Evolutionary conservation across 164 flowering plant genomes (phyloP), one percentile per base, ranked within the genome.

Genomic region (Stephania cephalantha): DNA sequence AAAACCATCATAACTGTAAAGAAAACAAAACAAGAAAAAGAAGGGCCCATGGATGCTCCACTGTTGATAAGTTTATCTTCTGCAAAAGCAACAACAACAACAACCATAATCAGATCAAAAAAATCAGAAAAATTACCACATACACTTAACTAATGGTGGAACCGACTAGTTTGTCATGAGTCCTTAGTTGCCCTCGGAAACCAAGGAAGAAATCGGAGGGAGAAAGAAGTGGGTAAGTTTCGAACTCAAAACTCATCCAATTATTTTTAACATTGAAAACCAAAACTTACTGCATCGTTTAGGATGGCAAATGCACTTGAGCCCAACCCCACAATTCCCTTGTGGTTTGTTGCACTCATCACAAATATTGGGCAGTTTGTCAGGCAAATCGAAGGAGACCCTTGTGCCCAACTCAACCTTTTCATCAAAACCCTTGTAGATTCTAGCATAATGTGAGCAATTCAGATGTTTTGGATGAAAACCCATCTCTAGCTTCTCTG

Each of bases 301-400:
- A 13, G 86, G 84, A 72, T 86, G 85, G 82, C 91, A 90, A 71
- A 88, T 71, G 82, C 93, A 87, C 77, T 80, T 87, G 76, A 88
- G 78, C 11, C 89, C 94, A 69, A 79, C 82, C 2, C 89, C 90
- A 75, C 90, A 90, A 50, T 85, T 82, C 2, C 90, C 94, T 75
- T 88, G 74, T 31, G 86, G 83, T 80, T 86, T 90, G 18, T 76
- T 46, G 48, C 94, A 90, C 80, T 88, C 87, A n/a, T 84, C 79
- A 72, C 94, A 88, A 17, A 83, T 42, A 70, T 82, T 79, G 0
- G 90, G 94, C 18, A 81, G 68, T 76, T 86, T 88, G 68, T 82
- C 86, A 46, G 90, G 91, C 65, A 88, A 71, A 61, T 83, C 89
- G 55, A 85, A 87, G n/a, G 88, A 86, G 44, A 88, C 73, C 74